Evolutionary conservation across 306 rosid species (phyloP), one percentile per base, ranked within the genome.

Genomic region (Echinosophora koreensis): DNA sequence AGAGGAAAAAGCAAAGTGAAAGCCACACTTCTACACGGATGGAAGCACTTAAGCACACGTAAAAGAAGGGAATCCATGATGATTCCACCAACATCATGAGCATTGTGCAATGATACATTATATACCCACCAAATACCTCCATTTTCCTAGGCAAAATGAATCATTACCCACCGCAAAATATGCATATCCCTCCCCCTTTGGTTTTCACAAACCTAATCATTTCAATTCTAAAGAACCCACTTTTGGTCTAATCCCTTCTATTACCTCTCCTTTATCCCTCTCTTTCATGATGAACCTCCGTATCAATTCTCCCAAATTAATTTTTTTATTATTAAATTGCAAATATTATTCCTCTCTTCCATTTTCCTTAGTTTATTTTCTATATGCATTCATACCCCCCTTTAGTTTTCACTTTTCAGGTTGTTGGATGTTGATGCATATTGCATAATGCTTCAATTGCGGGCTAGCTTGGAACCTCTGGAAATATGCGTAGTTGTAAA

Each of bases 121-220:
- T 63, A 49, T 59, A 13, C 13, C 81, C 79, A 79, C 56, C 79
- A 62, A 74, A 76, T 50, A 10, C 69, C 58, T 80, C 62, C 69
- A 12, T 58, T 76, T 61, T 58, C 69, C 28, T 13, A 78, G 81
- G 62, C 78, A 60, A 4, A 66, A 65, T 50, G 84, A 87, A 89
- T 87, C 38, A 89, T 89, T 80, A 77, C 89, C 83, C 88, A 83
- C 85, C 86, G 60, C 57, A 47, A 15, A 44, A 57, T 77, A 77
- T 73, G 44, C 88, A 62, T 68, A 82, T 35, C 75, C 75, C 78
- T 28, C 86, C 80, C 51, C 85, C 60, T 73, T 39, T 22, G 7
- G 2, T 66, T 81, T 86, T 76, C 71, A 46, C 84, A 79, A 86
- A 79, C 84, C 83, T 82, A 80, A 86, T 89, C 90, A 89, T 89